A percentile compares a stretch with the other conserved stretches of the same genome.
Conservation (phyloP, 2,329 filamentous ascomycete genomes). For the Ascosphaera apis region DNA sequence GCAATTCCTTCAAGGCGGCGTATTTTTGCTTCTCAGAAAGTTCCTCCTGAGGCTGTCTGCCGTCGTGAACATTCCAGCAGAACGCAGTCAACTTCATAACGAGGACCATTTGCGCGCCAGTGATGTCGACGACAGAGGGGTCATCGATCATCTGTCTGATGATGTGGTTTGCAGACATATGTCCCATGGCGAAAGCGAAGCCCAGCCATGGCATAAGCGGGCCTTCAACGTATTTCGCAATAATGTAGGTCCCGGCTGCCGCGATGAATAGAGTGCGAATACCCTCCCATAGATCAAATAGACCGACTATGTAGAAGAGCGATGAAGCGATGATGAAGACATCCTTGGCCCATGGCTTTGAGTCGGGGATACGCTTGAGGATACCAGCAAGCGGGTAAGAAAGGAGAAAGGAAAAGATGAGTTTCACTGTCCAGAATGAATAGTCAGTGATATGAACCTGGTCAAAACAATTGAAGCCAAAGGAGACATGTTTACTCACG, state of each 20-base stretch:
- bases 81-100: conserved; percentile 96
- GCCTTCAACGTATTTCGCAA: conserved; percentile 62
- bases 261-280: conserved; percentile 58
- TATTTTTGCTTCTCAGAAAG: conserved; percentile 77
- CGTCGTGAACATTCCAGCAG: conserved; percentile 95
- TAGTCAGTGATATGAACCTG: conserved; percentile 6
- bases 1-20: conserved; percentile 51
- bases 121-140: conserved; percentile 57
- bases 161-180: conserved; percentile 83
- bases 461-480: too few species aligned
- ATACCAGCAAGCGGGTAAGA: conserved; percentile 80
- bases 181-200: conserved; percentile 83
- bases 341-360: conserved; percentile 66
- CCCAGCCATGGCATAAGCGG: conserved; percentile 96
- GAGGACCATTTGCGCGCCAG: conserved; percentile 88
- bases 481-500: conserved; percentile 17
- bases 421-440: conserved; percentile 50
- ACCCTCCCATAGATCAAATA: conserved; percentile 82
- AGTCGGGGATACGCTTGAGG: conserved; percentile 75
- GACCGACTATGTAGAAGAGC: conserved; percentile 74
- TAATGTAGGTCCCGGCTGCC: conserved; percentile 55
- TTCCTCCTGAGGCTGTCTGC: conserved; percentile 51
- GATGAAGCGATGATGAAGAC: conserved; percentile 59
- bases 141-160: conserved; percentile 48
- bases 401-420: conserved; percentile 69